Conservation (phyloP, 2,329 filamentous ascomycete species). For the Aspergillus persii region DNA sequence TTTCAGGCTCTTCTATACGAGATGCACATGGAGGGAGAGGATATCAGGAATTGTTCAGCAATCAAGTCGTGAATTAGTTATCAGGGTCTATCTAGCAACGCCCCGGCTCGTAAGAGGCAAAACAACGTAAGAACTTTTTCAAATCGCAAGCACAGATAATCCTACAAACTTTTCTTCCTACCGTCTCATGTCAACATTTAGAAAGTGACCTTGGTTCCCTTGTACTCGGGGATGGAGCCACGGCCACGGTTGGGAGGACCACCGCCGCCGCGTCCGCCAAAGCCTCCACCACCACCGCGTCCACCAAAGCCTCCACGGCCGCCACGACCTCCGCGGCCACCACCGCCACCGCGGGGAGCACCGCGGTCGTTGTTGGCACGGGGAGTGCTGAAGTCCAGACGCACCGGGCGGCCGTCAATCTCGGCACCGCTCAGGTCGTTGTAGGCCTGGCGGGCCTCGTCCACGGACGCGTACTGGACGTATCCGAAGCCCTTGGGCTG, state of each 20-base stretch:
- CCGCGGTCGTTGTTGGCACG: slow-evolving; percentile 58
- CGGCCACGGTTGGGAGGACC: slow-evolving; percentile 50
- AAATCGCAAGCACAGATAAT: slow-evolving; percentile 6
- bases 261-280: slow-evolving; percentile 50
- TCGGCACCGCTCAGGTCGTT: slow-evolving; percentile 68
- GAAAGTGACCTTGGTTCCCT: slow-evolving; percentile 78
- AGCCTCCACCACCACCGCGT: slow-evolving; percentile 47
- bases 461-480: slow-evolving; percentile 75
- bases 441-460: slow-evolving; percentile 77
- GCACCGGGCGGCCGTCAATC: slow-evolving; percentile 69
- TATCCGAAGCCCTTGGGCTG: slow-evolving; percentile 92
- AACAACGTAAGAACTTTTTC: slow-evolving; percentile 19
- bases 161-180: slow-evolving; percentile 8
- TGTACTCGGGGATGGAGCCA: slow-evolving; percentile 63
- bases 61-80: background rate
- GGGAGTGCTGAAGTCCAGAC: slow-evolving; percentile 77
- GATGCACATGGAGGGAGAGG: no score
- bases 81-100: background rate
- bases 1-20: no score
- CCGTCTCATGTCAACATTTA: slow-evolving; percentile 28
- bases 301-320: slow-evolving; percentile 50
- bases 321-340: slow-evolving; percentile 46
- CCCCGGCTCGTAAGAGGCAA: background rate
- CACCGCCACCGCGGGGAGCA: slow-evolving; percentile 49
- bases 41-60: background rate